Percentiles rank a stretch among this genome's conserved stretches.
Evolutionary conservation across 148 eudicot species (phyloP).

Genomic region (Chenopodium berlandieri): DNA sequence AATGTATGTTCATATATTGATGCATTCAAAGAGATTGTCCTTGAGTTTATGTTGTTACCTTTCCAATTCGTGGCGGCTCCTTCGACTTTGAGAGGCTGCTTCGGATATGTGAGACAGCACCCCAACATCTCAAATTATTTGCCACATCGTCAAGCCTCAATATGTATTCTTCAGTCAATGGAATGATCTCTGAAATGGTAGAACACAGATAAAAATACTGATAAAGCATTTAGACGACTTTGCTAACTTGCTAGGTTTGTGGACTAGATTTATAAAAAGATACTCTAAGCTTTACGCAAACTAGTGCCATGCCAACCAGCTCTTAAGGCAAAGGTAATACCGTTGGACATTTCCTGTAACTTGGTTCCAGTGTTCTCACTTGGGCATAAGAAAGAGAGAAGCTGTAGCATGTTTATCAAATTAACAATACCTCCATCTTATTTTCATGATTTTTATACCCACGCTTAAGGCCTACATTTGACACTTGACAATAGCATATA

Average conservation of each 20-base stretch:
- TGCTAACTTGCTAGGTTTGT: neutral
- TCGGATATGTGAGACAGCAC: constrained; percentile 93
- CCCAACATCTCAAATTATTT: constrained; percentile 90
- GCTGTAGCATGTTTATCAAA: neutral
- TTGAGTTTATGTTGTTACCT: constrained; percentile 42
- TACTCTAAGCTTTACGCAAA: neutral
- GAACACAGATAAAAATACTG: neutral
- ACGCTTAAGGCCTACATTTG: neutral
- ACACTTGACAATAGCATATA: neutral
- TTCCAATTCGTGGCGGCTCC: constrained; percentile 93
- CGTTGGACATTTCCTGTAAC: neutral
- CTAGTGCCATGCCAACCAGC: neutral
- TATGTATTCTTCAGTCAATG: constrained; percentile 86
- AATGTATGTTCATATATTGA: neutral
- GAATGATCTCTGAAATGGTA: constrained; percentile 66
- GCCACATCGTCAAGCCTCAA: constrained; percentile 96
- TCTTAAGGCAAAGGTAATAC: neutral
- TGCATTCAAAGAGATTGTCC: neutral
- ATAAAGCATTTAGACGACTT: neutral
- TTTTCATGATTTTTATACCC: neutral
- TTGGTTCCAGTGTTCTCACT: neutral
- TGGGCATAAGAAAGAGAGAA: neutral
- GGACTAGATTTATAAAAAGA: neutral
- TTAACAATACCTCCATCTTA: neutral
- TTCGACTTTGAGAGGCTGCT: constrained; percentile 69